Conservation (phyloP, 208 protist genomes). For the Herpetomonas tarakana region DNA sequence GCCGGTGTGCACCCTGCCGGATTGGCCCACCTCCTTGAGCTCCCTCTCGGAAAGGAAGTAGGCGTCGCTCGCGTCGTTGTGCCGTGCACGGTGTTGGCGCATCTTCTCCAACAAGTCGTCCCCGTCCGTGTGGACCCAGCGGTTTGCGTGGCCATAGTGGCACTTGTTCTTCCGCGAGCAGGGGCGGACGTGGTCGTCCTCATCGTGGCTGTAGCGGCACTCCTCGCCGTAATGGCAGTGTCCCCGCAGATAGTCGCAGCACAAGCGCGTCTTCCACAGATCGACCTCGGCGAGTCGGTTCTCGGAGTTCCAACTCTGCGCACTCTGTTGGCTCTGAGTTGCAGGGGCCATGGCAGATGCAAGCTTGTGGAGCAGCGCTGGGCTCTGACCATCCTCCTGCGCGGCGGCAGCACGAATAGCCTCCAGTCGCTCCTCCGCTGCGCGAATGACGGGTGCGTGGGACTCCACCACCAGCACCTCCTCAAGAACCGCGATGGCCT, state of each 20-base stretch:
- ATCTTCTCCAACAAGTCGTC: constrained; percentile 14
- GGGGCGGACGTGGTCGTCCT: constrained; percentile 53
- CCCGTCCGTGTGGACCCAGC: constrained; percentile 43
- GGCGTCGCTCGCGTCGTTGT: neutral
- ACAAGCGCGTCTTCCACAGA: constrained; percentile 62
- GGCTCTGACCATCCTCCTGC: neutral
- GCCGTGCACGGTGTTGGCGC: neutral
- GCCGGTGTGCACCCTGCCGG: constrained; percentile 22
- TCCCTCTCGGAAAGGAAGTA: constrained; percentile 14
- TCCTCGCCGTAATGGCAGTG: constrained; percentile 28
- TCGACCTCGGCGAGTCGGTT: constrained; percentile 31
- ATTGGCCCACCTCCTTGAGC: constrained; percentile 6
- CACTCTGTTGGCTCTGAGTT: neutral
- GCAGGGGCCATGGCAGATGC: neutral
- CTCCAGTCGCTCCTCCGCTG: constrained; percentile 51
- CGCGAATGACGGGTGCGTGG: constrained; percentile 66
- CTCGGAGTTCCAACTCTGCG: too few relatives aligned
- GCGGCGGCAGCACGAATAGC: neutral
- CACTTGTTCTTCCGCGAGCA: constrained; percentile 68
- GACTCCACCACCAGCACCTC: constrained; percentile 73
- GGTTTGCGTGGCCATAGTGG: constrained; percentile 47
- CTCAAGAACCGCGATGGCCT: constrained; percentile 67
- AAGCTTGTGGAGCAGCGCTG: neutral
- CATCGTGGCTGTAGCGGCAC: constrained; percentile 71
- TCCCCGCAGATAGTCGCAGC: constrained; percentile 59